These are phyloP conservation scores for Fusarium sp. DNA, from an alignment of 2,329 filamentous ascomycete genomes.

Conservation along the genomic window DNA sequence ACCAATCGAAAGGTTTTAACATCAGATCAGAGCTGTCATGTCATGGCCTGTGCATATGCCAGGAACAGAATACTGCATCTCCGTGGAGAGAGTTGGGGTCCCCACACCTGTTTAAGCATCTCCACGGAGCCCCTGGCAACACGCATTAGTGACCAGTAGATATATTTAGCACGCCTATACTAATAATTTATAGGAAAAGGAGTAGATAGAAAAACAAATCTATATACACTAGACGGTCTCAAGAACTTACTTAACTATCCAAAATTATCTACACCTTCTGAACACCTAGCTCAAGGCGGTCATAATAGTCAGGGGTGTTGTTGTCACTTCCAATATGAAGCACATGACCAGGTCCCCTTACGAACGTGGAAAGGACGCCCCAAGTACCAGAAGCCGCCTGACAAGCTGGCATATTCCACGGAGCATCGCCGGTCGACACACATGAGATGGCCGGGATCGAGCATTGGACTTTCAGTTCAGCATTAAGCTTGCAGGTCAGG, in stretches of 20 bases:
- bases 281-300: background rate
- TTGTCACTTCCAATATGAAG: background rate
- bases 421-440: background rate
- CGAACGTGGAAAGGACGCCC: background rate
- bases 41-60: conserved; percentile 5
- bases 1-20: background rate
- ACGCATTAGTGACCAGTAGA: too few relatives aligned
- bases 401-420: background rate
- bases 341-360: background rate
- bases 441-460: background rate
- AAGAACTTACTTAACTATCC: too few relatives aligned
- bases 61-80: conserved; percentile 18
- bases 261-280: background rate
- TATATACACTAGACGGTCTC: too few relatives aligned
- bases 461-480: background rate
- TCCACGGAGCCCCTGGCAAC: conserved; percentile 17
- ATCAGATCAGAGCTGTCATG: conserved; percentile 28
- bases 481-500: background rate
- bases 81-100: conserved; percentile 3
- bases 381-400: background rate
- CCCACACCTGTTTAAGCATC: conserved; percentile 17
- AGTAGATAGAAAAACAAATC: too few relatives aligned
- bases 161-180: too few relatives aligned
- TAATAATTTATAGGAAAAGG: too few relatives aligned
- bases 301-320: background rate